phyloP scores from a whole-genome alignment of 306 rosid species.

The Hippophae tibetana region DNA sequence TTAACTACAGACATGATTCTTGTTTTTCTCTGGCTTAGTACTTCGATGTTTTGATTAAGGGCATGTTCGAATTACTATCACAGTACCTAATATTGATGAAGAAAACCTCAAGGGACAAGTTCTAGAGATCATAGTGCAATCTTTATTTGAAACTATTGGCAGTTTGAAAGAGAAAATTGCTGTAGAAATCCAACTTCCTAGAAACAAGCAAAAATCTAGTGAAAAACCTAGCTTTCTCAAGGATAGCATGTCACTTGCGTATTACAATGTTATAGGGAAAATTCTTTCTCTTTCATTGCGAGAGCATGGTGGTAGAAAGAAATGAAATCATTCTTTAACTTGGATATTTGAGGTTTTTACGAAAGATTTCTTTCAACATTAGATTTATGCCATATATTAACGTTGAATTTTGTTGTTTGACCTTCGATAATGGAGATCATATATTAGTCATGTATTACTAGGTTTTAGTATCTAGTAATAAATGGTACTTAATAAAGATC shows the following conservation, averaged over 20 bases:
- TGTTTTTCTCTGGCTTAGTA: conserved; percentile 3
- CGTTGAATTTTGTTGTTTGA: conserved; percentile 16
- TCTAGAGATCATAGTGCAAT: conserved; percentile 65
- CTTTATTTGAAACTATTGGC: conserved; percentile 77
- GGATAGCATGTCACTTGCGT: conserved; percentile 88
- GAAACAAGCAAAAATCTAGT: conserved; percentile 92
- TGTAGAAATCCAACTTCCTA: conserved; percentile 92
- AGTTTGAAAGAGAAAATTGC: conserved; percentile 89
- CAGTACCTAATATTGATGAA: conserved; percentile 84
- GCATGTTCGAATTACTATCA: conserved; percentile 51
- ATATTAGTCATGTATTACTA: too few species aligned
- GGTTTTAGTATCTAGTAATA: too few species aligned
- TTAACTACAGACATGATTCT: background rate
- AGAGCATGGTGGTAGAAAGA: conserved; percentile 98
- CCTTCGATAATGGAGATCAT: too few species aligned
- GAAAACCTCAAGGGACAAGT: conserved; percentile 85
- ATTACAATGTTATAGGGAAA: conserved; percentile 75
- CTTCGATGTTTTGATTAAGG: conserved; percentile 39
- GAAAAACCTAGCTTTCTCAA: conserved; percentile 95
- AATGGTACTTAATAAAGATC: too few species aligned
- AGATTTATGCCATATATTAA: conserved; percentile 23
- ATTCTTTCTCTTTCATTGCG: conserved; percentile 69
- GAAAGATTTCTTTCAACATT: conserved; percentile 26
- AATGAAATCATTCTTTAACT: conserved; percentile 33
- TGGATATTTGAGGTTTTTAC: conserved; percentile 32